A percentile compares a stretch with the other conserved stretches of the same genome.
These are phyloP conservation scores for Lithohypha guttulata DNA, from an alignment of 2,329 filamentous ascomycete species.

Conservation along the genomic window DNA sequence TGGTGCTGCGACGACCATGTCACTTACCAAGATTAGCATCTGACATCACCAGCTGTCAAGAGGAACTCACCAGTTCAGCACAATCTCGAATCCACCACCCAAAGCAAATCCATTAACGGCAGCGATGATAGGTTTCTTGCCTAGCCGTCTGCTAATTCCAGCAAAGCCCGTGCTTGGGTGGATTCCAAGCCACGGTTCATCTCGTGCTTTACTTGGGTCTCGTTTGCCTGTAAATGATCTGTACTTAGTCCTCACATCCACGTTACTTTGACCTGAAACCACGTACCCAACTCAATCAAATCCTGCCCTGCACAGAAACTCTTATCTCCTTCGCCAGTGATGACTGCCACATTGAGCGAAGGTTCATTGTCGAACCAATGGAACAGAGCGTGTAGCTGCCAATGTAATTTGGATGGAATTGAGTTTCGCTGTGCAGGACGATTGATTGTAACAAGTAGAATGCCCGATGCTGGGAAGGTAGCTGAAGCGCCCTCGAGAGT, in stretches of 20 bases:
- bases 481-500: conserved; percentile 1
- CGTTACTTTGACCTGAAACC: conserved; percentile 1
- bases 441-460: conserved; percentile 40
- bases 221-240: conserved; percentile 7
- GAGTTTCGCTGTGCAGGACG: conserved; percentile 35
- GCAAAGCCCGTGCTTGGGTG: conserved; percentile 30
- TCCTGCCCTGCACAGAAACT: conserved; percentile 39
- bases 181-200: conserved; percentile 17
- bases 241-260: neutral
- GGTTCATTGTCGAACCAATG: conserved; percentile 38
- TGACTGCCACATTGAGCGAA: conserved; percentile 31
- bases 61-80: conserved; percentile 20
- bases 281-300: conserved; percentile 31
- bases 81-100: conserved; percentile 67
- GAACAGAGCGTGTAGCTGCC: conserved; percentile 34
- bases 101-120: conserved; percentile 67
- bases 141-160: conserved; percentile 44
- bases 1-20: conserved; percentile 53
- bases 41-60: neutral
- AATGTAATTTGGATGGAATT: conserved; percentile 33
- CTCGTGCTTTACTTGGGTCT: conserved; percentile 4
- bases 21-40: conserved; percentile 38
- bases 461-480: conserved; percentile 34
- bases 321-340: conserved; percentile 33
- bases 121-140: conserved; percentile 64